These are phyloP conservation scores for Filobasidium floriforme DNA, from an alignment of 768 basidiomycete genomes.

Conservation along the genomic window DNA sequence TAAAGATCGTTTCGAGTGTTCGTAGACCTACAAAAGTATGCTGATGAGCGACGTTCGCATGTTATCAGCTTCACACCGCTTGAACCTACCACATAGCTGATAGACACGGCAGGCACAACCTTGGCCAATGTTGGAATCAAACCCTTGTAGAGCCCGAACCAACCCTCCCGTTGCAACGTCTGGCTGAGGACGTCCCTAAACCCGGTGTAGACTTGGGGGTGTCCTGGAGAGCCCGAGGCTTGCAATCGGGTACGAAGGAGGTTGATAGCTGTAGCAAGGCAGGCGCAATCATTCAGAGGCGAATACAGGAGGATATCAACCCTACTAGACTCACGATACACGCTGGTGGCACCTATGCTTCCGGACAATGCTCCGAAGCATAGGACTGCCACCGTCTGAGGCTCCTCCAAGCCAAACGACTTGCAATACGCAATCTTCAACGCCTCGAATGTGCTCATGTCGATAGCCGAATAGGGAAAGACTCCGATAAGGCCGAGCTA, in stretches of 20 bases:
- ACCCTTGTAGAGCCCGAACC: constrained; percentile 87
- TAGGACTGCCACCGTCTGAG: constrained; percentile 74
- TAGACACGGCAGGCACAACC: constrained; percentile 93
- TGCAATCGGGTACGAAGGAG: constrained; percentile 89
- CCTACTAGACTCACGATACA: constrained; percentile 56
- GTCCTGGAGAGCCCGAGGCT: constrained; percentile 90
- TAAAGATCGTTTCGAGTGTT: constrained; percentile 24
- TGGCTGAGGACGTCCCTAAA: constrained; percentile 71
- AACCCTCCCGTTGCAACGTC: constrained; percentile 77
- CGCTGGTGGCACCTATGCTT: constrained; percentile 77
- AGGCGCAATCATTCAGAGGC: constrained; percentile 6
- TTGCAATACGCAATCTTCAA: constrained; percentile 82
- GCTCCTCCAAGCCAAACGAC: constrained; percentile 81
- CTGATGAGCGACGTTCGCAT: neutral
- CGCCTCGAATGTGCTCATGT: constrained; percentile 84
- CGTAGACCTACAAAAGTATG: constrained; percentile 20
- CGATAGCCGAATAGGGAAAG: constrained; percentile 86
- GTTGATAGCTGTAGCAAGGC: constrained; percentile 37
- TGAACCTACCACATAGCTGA: constrained; percentile 72
- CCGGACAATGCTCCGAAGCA: constrained; percentile 90
- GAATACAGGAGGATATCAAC: neutral
- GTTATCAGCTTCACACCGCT: neutral
- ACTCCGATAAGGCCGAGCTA: constrained; percentile 93
- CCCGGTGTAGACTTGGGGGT: constrained; percentile 84
- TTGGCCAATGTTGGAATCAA: constrained; percentile 87